These are phyloP conservation scores for Eudorina sp. DNA, from an alignment of 139 green algal genomes.

Conservation along the genomic window DNA sequence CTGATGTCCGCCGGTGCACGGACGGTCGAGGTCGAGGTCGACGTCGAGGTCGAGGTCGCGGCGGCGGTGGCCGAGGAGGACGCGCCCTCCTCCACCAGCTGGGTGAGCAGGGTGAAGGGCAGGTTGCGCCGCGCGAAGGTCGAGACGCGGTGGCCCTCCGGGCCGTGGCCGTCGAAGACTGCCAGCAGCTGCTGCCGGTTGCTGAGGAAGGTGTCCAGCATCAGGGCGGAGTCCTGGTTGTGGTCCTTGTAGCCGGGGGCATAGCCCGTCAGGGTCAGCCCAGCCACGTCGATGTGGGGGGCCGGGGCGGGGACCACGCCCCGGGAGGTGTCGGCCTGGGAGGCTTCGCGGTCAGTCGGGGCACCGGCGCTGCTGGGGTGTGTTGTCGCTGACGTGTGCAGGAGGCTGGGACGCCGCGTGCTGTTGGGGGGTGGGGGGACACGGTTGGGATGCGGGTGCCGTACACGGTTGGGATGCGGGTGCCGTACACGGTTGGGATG, in stretches of 20 bases:
- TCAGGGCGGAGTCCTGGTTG: conserved; percentile 58
- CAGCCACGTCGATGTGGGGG: conserved; percentile 6
- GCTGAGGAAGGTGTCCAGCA: conserved; percentile 40
- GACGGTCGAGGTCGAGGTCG: neutral
- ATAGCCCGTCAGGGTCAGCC: conserved; percentile 48
- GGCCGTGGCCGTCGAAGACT: conserved; percentile 48
- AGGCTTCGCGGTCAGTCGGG: too few relatives aligned
- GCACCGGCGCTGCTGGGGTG: too few relatives aligned
- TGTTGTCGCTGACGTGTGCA: too few relatives aligned
- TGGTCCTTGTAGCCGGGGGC: conserved; percentile 63
- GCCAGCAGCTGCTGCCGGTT: conserved; percentile 37
- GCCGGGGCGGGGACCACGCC: neutral
- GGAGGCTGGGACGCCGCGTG: too few relatives aligned
- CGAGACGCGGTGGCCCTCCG: conserved; percentile 51
- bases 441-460: too few relatives aligned
- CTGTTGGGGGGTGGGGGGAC: too few relatives aligned
- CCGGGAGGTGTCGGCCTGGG: too few relatives aligned
- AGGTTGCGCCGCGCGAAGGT: conserved; percentile 21
- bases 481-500: too few relatives aligned
- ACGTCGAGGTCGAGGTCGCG: too few relatives aligned
- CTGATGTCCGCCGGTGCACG: neutral
- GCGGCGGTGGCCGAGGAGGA: too few relatives aligned
- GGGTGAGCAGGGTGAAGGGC: conserved; percentile 29
- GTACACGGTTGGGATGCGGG: too few relatives aligned
- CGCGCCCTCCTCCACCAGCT: conserved; percentile 15